These are phyloP conservation scores for Lyophyllum decastes DNA, from an alignment of 768 basidiomycete genomes.

Conservation along the genomic window DNA sequence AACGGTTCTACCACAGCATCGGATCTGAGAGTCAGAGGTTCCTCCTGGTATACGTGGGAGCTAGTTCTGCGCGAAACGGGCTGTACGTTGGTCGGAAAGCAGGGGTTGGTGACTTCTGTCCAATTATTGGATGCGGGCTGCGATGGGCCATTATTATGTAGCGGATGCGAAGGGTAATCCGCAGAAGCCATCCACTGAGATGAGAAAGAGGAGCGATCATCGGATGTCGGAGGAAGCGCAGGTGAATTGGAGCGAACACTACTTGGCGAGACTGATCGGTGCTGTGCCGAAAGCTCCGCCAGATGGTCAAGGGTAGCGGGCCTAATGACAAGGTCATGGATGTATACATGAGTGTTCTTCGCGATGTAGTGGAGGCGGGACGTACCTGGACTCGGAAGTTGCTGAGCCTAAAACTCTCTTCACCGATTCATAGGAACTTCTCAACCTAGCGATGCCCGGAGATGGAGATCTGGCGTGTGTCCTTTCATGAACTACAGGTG, in stretches of 20 bases:
- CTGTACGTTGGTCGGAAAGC: not conserved
- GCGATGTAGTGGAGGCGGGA: not conserved
- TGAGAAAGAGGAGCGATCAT: not conserved
- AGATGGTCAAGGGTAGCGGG: not conserved
- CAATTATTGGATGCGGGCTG: not conserved
- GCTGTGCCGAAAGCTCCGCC: not conserved
- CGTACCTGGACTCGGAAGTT: not conserved
- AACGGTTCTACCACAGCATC: not conserved
- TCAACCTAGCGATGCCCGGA: not conserved
- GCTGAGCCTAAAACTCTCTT: not conserved
- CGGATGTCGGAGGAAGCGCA: not conserved
- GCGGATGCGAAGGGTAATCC: conserved; percentile 4
- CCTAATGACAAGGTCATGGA: not conserved
- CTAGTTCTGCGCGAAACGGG: not conserved
- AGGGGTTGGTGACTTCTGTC: not conserved
- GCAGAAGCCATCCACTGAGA: not conserved
- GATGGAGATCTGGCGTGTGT: not conserved
- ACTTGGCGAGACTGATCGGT: not conserved
- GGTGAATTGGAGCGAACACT: not conserved
- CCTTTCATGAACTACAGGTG: not conserved
- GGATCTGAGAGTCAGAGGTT: not conserved
- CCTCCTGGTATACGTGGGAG: not conserved
- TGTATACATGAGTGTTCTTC: not conserved
- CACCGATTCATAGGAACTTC: not conserved
- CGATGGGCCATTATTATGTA: not conserved